phyloP scores from a whole-genome alignment of 306 rosid genomes.

The Casuarina equisetifolia region DNA sequence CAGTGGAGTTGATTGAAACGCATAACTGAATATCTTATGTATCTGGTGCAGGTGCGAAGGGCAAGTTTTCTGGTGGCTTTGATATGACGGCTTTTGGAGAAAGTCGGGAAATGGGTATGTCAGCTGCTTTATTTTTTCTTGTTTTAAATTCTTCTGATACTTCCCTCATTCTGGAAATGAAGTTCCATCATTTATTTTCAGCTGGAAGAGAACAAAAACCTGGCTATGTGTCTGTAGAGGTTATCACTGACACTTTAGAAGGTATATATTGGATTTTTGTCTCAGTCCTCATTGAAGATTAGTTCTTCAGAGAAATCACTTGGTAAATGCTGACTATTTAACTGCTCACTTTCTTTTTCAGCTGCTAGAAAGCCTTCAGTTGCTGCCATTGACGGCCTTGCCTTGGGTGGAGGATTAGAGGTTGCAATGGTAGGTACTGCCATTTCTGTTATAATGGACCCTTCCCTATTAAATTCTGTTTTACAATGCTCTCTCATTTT shows the following conservation, averaged over 20 bases:
- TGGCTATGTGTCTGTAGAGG: constrained; percentile 68
- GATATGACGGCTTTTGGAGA: constrained; percentile 78
- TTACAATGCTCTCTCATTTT: constrained; percentile 8
- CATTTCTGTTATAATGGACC: constrained; percentile 4
- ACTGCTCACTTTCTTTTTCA: constrained; percentile 36
- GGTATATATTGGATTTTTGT: constrained; percentile 40
- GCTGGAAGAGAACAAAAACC: constrained; percentile 45
- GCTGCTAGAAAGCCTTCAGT: constrained; percentile 85
- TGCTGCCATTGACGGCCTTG: constrained; percentile 98
- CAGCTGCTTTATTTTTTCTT: background rate
- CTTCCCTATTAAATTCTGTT: constrained; percentile 2
- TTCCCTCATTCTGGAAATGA: background rate
- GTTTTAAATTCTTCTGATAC: background rate
- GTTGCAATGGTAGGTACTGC: constrained; percentile 78
- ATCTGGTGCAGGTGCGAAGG: constrained; percentile 66
- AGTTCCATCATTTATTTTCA: constrained; percentile 28
- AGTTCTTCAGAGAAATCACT: background rate
- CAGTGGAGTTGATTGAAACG: constrained; percentile 5
- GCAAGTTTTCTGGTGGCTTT: constrained; percentile 96
- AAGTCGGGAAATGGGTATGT: constrained; percentile 57
- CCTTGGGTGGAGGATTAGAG: constrained; percentile 98
- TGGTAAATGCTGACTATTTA: constrained; percentile 15
- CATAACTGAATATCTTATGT: constrained; percentile 24
- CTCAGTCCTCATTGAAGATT: background rate
- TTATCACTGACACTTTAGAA: constrained; percentile 70